phyloP scores from a whole-genome alignment of 1,139 yeast genomes.

The Yamadazyma sp. region DNA sequence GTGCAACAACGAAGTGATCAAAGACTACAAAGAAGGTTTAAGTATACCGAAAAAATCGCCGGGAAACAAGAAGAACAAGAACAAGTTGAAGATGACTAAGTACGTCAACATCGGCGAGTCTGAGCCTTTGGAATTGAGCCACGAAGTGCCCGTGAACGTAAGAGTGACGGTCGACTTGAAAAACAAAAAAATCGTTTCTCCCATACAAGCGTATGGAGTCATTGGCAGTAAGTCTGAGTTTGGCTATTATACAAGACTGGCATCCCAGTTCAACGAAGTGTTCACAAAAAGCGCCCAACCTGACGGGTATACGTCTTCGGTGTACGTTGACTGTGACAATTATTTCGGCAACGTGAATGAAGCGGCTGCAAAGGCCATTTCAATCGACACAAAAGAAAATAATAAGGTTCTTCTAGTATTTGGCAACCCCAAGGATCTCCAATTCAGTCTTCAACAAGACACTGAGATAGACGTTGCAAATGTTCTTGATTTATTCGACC shows the following conservation, averaged over 20 bases:
- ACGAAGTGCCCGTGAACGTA: constrained; percentile 73
- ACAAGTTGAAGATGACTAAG: constrained; percentile 61
- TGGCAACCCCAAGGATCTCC: constrained; percentile 63
- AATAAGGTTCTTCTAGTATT: constrained; percentile 51
- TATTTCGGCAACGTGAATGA: constrained; percentile 32
- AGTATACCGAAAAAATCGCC: constrained; percentile 58
- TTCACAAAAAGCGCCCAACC: constrained; percentile 69
- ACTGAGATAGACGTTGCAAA: constrained; percentile 51
- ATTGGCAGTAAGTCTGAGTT: constrained; percentile 61
- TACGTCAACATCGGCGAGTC: constrained; percentile 73
- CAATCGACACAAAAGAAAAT: constrained; percentile 9
- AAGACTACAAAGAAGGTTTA: constrained; percentile 62
- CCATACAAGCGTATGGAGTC: constrained; percentile 66
- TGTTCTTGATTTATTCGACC: constrained; percentile 69
- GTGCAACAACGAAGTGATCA: constrained; percentile 43
- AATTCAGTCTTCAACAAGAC: constrained; percentile 48
- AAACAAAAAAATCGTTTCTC: constrained; percentile 65
- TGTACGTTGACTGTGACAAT: constrained; percentile 69
- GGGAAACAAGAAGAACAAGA: constrained; percentile 35
- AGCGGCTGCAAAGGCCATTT: not conserved
- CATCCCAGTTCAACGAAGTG: constrained; percentile 57
- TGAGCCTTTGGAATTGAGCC: constrained; percentile 56
- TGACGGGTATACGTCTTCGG: constrained; percentile 69
- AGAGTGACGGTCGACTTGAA: constrained; percentile 78
- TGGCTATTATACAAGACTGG: constrained; percentile 77